These are phyloP conservation scores for Sonneratia alba DNA, from an alignment of 345 rosid species.

Conservation along the genomic window DNA sequence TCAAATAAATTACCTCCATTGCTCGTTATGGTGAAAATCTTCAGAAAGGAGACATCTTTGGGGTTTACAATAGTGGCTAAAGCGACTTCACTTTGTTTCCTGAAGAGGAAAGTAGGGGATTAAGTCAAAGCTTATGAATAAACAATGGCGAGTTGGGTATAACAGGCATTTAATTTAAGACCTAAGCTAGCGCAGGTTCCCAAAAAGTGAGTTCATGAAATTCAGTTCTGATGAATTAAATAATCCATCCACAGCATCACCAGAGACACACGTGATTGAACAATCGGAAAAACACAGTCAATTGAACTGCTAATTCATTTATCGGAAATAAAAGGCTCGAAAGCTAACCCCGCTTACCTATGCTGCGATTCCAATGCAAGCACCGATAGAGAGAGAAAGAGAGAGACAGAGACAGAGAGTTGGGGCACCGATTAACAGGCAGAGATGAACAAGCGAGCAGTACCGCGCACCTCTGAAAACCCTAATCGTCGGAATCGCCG, in stretches of 20 bases:
- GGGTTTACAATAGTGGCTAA: neutral
- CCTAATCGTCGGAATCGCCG: neutral
- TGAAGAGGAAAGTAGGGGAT: constrained; percentile 4
- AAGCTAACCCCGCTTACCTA: neutral
- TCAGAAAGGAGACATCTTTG: constrained; percentile 1
- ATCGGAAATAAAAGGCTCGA: neutral
- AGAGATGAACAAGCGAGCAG: neutral
- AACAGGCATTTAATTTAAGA: neutral
- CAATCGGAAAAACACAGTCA: neutral
- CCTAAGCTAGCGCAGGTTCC: neutral
- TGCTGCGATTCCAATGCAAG: neutral
- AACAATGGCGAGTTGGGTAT: neutral
- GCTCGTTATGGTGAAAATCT: neutral
- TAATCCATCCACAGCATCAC: neutral
- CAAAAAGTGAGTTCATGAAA: neutral
- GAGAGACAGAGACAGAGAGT: neutral
- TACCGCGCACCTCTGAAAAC: neutral
- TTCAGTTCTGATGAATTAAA: neutral
- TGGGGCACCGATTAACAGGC: neutral
- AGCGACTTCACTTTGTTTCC: neutral
- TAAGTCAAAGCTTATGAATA: neutral
- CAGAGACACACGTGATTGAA: constrained; percentile 3
- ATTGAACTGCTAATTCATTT: neutral
- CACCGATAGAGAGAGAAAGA: neutral
- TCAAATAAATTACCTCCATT: neutral